Percentiles rank a stretch among this genome's conserved stretches.
phyloP scores from a whole-genome alignment of 2,329 filamentous ascomycete genomes.

The Lasiodiplodia gonubiensis region DNA sequence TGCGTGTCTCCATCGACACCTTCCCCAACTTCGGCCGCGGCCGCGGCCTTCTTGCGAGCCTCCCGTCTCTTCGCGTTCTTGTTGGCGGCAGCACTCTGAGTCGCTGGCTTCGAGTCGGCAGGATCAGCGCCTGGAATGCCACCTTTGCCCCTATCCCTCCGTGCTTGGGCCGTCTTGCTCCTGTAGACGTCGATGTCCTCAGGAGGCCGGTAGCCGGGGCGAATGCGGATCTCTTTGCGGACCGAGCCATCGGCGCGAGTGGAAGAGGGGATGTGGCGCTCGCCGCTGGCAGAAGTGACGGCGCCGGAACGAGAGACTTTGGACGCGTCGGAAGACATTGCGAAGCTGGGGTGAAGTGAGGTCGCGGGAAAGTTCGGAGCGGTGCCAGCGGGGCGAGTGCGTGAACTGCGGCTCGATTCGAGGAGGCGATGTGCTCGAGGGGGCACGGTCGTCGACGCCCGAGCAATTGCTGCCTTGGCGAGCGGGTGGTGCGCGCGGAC shows the following conservation, averaged over 20 bases:
- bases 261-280: constrained; percentile 88
- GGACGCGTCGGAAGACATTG: constrained; percentile 37
- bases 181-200: constrained; percentile 97
- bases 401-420: not conserved
- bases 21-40: constrained; percentile 37
- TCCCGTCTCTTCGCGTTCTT: constrained; percentile 87
- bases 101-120: constrained; percentile 52
- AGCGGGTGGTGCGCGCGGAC: not conserved
- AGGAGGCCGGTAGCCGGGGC: constrained; percentile 89
- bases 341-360: constrained; percentile 17
- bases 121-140: constrained; percentile 66
- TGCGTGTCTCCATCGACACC: constrained; percentile 34
- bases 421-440: not conserved
- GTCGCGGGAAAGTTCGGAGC: constrained; percentile 6
- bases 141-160: constrained; percentile 73
- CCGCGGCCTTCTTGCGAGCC: constrained; percentile 65
- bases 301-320: constrained; percentile 56
- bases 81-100: constrained; percentile 62
- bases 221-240: constrained; percentile 92
- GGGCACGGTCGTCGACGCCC: not conserved
- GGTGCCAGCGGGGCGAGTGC: not conserved
- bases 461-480: constrained; percentile 16
- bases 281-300: constrained; percentile 74
- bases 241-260: constrained; percentile 84
- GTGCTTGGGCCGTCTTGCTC: constrained; percentile 85